Conservation (phyloP, 2,329 filamentous ascomycete genomes). For the Metarhizium anisopliae region DNA sequence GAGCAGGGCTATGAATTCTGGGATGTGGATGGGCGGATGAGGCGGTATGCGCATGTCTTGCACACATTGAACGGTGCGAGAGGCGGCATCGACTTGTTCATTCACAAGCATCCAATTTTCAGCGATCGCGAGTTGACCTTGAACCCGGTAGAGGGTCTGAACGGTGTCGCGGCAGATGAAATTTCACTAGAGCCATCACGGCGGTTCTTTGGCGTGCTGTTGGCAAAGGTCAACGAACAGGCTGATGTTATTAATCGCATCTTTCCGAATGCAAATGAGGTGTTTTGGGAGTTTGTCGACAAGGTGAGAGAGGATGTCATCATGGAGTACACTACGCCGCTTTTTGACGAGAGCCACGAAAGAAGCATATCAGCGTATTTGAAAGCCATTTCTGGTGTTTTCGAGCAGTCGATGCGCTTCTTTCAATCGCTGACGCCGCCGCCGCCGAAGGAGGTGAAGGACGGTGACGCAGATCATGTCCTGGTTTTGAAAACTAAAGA, state of each 20-base stretch:
- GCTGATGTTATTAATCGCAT: conserved; percentile 69
- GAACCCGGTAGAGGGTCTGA: conserved; percentile 74
- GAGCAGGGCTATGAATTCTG: conserved; percentile 83
- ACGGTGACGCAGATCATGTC: conserved; percentile 37
- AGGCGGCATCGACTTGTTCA: conserved; percentile 73
- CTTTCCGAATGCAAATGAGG: conserved; percentile 62
- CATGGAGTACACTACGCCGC: conserved; percentile 72
- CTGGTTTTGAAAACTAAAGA: conserved; percentile 57
- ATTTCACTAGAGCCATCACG: conserved; percentile 74
- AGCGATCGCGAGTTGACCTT: conserved; percentile 56
- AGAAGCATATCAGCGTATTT: conserved; percentile 69
- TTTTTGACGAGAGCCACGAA: conserved; percentile 83
- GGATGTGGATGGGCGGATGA: conserved; percentile 85
- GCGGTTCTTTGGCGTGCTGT: conserved; percentile 68
- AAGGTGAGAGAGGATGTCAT: conserved; percentile 78
- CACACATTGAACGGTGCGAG: conserved; percentile 72
- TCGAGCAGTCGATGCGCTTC: conserved; percentile 77
- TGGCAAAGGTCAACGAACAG: conserved; percentile 74
- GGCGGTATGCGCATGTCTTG: conserved; percentile 78
- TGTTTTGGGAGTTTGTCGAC: conserved; percentile 72
- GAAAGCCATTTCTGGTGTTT: conserved; percentile 77
- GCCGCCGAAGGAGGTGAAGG: conserved; percentile 42
- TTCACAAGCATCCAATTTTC: conserved; percentile 82
- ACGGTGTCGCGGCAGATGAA: conserved; percentile 51
- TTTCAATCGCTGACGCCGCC: conserved; percentile 60